Conservation (phyloP, 106 monocot genomes). For the Phalaenopsis equestris region DNA sequence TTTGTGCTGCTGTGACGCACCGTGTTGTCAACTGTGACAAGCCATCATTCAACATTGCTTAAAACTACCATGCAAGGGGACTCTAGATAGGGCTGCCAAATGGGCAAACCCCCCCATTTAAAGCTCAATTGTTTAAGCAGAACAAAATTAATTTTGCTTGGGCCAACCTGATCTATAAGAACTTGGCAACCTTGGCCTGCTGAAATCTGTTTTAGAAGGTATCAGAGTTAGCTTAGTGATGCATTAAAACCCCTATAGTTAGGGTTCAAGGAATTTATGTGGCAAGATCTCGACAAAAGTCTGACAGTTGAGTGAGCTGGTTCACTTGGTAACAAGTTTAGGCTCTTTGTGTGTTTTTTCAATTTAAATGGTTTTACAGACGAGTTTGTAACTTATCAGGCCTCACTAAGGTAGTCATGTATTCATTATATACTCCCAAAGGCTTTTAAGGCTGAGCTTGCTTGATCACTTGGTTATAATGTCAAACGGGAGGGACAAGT, state of each 20-base stretch:
- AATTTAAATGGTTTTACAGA: too few relatives aligned
- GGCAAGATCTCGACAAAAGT: neutral
- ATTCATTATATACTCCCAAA: too few relatives aligned
- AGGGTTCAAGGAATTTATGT: neutral
- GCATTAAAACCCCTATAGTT: neutral
- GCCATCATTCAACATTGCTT: neutral
- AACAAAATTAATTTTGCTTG: neutral
- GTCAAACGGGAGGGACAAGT: too few relatives aligned
- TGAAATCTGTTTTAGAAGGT: neutral
- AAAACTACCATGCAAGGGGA: neutral
- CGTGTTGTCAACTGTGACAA: neutral
- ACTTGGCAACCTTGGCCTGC: neutral
- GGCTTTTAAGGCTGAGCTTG: too few relatives aligned
- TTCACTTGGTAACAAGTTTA: too few relatives aligned
- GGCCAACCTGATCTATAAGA: too few relatives aligned
- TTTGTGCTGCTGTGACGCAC: neutral
- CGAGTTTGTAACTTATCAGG: too few relatives aligned
- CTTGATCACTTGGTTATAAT: too few relatives aligned
- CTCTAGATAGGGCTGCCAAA: neutral
- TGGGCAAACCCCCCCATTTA: neutral
- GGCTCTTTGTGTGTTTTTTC: too few relatives aligned
- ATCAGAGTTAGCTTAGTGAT: neutral
- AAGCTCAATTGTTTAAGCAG: neutral
- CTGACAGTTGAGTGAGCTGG: too few relatives aligned
- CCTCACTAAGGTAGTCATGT: too few relatives aligned